Conservation (phyloP, 2,329 filamentous ascomycete species). For the Hymenotorrendiella dingleyae region DNA sequence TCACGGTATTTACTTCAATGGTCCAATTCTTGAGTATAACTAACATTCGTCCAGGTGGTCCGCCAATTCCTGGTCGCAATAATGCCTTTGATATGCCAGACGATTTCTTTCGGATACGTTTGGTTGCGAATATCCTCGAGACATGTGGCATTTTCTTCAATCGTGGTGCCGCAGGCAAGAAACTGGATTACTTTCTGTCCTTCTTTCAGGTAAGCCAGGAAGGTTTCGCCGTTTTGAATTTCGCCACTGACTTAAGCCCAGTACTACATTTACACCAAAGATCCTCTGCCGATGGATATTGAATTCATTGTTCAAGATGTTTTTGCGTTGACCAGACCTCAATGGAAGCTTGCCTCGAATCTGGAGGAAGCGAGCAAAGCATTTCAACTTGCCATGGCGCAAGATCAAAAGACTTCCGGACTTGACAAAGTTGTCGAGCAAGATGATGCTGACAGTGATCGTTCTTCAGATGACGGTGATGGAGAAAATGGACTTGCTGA, state of each 20-base stretch:
- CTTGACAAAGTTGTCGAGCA: constrained; percentile 62
- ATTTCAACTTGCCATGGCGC: constrained; percentile 81
- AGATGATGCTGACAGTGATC: constrained; percentile 66
- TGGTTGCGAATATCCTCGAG: constrained; percentile 84
- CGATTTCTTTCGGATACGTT: constrained; percentile 91
- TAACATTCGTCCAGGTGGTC: constrained; percentile 52
- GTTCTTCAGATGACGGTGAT: constrained; percentile 72
- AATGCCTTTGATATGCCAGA: constrained; percentile 82
- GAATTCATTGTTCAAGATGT: constrained; percentile 95
- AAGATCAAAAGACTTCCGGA: constrained; percentile 79
- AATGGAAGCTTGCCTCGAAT: constrained; percentile 83
- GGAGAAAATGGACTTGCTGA: constrained; percentile 42
- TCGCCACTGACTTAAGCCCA: constrained; percentile 32
- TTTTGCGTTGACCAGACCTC: constrained; percentile 75
- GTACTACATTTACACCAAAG: constrained; percentile 92
- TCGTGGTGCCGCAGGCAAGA: constrained; percentile 88
- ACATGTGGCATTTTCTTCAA: constrained; percentile 97
- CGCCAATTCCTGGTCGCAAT: constrained; percentile 69
- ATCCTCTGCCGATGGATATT: constrained; percentile 88
- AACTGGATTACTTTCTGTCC: constrained; percentile 92
- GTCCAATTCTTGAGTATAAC: neutral
- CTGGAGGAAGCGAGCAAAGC: constrained; percentile 76
- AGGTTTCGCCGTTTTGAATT: constrained; percentile 4
- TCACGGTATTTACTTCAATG: constrained; percentile 43
- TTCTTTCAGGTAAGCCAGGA: constrained; percentile 68